Conservation (phyloP, 2,329 filamentous ascomycete species). For the Fonsecaea pedrosoi region DNA sequence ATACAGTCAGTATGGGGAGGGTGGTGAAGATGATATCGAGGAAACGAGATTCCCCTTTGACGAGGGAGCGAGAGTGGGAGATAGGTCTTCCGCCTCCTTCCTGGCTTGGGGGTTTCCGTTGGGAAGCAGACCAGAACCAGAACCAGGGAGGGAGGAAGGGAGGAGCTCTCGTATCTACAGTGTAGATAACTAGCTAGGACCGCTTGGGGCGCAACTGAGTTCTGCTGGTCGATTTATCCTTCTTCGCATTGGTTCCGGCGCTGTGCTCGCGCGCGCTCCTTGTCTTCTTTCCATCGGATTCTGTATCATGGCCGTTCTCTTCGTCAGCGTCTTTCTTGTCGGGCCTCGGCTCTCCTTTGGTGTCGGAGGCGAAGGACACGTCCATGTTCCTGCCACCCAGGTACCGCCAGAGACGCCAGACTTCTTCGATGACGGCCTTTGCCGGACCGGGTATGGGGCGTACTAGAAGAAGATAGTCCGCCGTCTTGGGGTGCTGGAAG, state of each 20-base stretch:
- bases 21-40: background rate
- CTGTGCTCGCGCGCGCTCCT: background rate
- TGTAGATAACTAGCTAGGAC: too few species aligned
- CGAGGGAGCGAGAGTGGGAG: background rate
- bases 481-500: constrained; percentile 1
- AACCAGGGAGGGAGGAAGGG: too few species aligned
- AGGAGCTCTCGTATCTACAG: background rate
- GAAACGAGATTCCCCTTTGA: background rate
- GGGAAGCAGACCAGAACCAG: too few species aligned
- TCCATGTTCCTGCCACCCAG: constrained; percentile 31
- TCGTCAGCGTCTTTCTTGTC: background rate
- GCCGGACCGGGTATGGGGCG: constrained; percentile 24
- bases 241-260: background rate
- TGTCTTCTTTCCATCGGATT: background rate
- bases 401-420: constrained; percentile 40
- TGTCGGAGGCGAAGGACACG: background rate
- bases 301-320: background rate
- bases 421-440: constrained; percentile 29
- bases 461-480: constrained; percentile 32
- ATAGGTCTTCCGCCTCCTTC: too few species aligned
- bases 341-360: background rate
- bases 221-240: background rate
- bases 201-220: background rate
- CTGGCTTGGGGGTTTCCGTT: too few species aligned
- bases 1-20: too few species aligned